Conservation (phyloP, 306 rosid species). For the Quercus cerris region DNA sequence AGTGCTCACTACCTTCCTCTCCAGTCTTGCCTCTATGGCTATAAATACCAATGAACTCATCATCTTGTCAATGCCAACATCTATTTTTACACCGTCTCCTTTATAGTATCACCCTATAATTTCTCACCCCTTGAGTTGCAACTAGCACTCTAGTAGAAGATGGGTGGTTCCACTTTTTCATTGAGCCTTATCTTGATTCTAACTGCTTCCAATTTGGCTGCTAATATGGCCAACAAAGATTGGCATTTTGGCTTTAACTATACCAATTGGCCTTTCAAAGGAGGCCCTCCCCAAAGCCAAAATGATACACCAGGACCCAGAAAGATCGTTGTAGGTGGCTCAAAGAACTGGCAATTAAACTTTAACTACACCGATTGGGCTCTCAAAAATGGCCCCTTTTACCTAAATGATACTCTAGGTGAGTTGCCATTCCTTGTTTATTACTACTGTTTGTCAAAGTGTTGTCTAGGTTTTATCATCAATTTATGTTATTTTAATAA, state of each 20-base stretch:
- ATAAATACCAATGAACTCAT: constrained; percentile 15
- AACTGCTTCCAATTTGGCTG: constrained; percentile 23
- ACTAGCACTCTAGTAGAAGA: neutral
- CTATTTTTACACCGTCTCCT: neutral
- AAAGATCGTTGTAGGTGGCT: constrained; percentile 53
- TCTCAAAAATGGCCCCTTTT: constrained; percentile 43
- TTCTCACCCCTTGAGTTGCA: neutral
- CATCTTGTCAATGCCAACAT: neutral
- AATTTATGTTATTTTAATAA: too few species aligned
- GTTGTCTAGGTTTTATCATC: neutral
- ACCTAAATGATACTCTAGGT: constrained; percentile 67
- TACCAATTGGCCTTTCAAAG: constrained; percentile 36
- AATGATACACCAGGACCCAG: constrained; percentile 27
- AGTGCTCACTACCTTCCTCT: neutral
- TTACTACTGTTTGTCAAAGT: too few species aligned
- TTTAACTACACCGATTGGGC: constrained; percentile 60
- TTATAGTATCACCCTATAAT: neutral
- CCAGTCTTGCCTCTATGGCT: neutral
- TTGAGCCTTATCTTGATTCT: neutral
- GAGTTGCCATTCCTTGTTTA: neutral
- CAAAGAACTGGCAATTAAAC: constrained; percentile 51
- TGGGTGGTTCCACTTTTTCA: constrained; percentile 17
- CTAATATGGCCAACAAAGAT: constrained; percentile 36
- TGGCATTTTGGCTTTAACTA: constrained; percentile 37
- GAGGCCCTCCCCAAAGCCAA: constrained; percentile 13